Base-by-base conservation (phyloP, 768 basidiomycete genomes). In the Hydnum rufescens region DNA sequence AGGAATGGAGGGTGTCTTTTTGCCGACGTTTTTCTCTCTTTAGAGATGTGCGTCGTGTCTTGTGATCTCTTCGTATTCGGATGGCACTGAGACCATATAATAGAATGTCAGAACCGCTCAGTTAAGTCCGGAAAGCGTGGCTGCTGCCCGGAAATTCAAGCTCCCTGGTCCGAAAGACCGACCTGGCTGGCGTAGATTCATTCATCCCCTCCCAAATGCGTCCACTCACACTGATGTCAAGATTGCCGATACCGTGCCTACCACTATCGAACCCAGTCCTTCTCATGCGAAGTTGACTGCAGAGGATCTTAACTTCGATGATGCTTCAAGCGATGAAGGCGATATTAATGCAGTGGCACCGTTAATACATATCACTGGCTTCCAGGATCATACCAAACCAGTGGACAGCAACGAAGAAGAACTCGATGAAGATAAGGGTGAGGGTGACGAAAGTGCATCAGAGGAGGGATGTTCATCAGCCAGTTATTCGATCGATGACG, bases 111-210 rank as follows among this genome's bases (percentile, higher is more conserved):
- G n/a, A n/a, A 47, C 16, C 44, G 44, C 44, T 8, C 16, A 13
- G 16, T 6, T 50, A 6, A 28, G 34, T 42, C 13, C 26, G 19
- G 39, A 49, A 50, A 26, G 31, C 26, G 34, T 13, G 13, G 34
- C 22, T 25, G 16, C 29, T 36, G 54, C 28, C 25, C 54, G 19
- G 25, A 26, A 34, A 19, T 28, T 39, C 5, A 31, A 18, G 29
- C 48, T 53, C 2, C 55, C 55, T 5, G 23, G 32, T 28, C 13
- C 32, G 22, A 56, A 56, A 32, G 55, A 56, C 51, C 29, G 54
- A 23, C 54, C 54, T 44, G 54, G 54, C 6, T 56, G 55, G 55
- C 52, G 54, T 44, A 55, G 42, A 18, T 54, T 56, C 34, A 55
- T 56, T 32, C 16, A 30, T 28, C 16, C 6, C 16, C 8, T 26